Conservation (phyloP, 2,329 filamentous ascomycete species). For the Cordyceps militaris region DNA sequence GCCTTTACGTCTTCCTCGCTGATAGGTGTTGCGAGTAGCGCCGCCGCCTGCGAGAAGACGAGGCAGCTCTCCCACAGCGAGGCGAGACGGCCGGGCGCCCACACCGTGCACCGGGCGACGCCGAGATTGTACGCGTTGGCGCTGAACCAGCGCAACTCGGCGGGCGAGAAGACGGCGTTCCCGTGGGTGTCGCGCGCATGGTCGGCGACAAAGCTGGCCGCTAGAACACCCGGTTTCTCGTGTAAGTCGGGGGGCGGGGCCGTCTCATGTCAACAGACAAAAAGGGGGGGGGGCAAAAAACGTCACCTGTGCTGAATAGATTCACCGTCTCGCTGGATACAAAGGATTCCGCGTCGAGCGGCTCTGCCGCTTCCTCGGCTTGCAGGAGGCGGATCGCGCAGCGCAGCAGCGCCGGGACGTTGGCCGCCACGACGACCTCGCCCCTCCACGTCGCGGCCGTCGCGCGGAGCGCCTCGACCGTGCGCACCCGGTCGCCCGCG, state of each 20-base stretch:
- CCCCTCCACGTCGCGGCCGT: constrained; percentile 21
- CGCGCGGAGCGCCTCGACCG: constrained; percentile 33
- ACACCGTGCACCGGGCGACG: constrained; percentile 50
- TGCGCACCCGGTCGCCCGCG: constrained; percentile 52
- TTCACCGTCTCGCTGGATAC: background rate
- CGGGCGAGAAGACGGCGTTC: constrained; percentile 46
- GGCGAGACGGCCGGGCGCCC: constrained; percentile 47
- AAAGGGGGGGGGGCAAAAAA: background rate
- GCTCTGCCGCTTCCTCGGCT: constrained; percentile 35
- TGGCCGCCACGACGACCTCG: constrained; percentile 18
- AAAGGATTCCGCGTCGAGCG: background rate
- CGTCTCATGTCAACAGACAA: background rate
- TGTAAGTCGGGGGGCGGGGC: background rate
- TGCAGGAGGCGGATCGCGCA: constrained; percentile 48
- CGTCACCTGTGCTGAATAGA: background rate
- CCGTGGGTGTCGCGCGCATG: constrained; percentile 27
- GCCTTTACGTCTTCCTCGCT: constrained; percentile 28
- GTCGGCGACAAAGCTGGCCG: background rate
- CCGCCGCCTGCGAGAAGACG: constrained; percentile 40
- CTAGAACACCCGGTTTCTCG: background rate
- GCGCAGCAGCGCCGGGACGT: constrained; percentile 32
- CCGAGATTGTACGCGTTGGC: constrained; percentile 75
- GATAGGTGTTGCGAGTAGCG: no score
- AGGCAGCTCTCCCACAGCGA: constrained; percentile 51
- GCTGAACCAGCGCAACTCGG: constrained; percentile 78